Evolutionary conservation across 352 stramenopile species (phyloP), one percentile per base, ranked within the genome.

Genomic region (Globisporangium rhizosaccharum): DNA sequence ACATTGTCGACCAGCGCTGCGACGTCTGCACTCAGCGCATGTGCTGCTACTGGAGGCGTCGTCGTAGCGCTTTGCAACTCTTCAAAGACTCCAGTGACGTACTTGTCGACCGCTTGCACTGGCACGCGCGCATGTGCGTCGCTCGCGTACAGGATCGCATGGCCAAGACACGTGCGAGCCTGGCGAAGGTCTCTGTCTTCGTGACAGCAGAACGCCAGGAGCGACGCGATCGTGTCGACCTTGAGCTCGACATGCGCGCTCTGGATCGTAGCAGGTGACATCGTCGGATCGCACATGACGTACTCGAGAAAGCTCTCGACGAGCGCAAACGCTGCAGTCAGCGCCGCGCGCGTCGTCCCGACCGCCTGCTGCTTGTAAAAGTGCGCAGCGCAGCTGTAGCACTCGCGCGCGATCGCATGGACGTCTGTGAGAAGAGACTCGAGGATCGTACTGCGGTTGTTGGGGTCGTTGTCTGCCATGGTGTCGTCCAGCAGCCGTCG

Each of bases 251-350:
- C 26, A 44, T 91, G 75, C 17, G 70, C 68, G 30, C 67, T 66
- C 20, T 71, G 53, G 33, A 86, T 67, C 12, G 71, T 68, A 30
- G 74, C 56, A 6, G 44, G 44, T 17, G 37, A 71, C 1, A 68
- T 18, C 10, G 44, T 49, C 2, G 73, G 61, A 41, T 67, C 74
- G 60, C 75, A 81, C 75, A 89, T 84, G 2, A 88, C 63, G 54
- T 86, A 80, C 54, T 91, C 73, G 18, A 89, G 58, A 52, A 82
- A 89, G 45, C 63, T 77, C 57, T 88, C 75, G 0, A 62, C 61
- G 28, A 89, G 47, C 17, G 73, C 68, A 25, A 91, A 87, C 12
- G 72, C 61, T n/a, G 65, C 63, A 8, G 66, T 68, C 30, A 91
- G 55, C 44, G 68, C 66, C 39, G 57, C 67, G 39, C 79, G 68